These are phyloP conservation scores for Calonectria naviculata DNA, from an alignment of 2,329 filamentous ascomycete genomes.

Conservation along the genomic window DNA sequence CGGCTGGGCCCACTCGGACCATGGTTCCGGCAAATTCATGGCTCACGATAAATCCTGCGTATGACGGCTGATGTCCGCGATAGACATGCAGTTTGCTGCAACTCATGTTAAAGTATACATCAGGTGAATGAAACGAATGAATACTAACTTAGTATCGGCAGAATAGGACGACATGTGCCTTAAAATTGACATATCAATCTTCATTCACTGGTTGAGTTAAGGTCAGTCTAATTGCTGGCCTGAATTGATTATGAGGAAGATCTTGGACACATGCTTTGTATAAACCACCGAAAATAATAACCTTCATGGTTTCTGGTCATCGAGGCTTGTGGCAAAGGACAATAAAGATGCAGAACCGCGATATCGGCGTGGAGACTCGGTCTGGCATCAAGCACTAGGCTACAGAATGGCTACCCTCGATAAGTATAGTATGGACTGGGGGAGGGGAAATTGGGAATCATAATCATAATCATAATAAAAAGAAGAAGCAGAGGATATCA, in stretches of 20 bases:
- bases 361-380: neutral
- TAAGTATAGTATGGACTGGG: too few relatives aligned
- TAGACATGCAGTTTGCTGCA: conserved; percentile 85
- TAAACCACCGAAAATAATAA: conserved; percentile 87
- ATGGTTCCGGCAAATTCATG: conserved; percentile 90
- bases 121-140: too few relatives aligned
- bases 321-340: neutral
- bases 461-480: too few relatives aligned
- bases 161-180: conserved; percentile 84
- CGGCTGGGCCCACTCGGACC: conserved; percentile 72
- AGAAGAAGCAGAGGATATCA: too few relatives aligned
- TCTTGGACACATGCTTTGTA: conserved; percentile 81
- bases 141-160: conserved; percentile 85
- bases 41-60: conserved; percentile 75
- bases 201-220: conserved; percentile 64
- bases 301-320: conserved; percentile 76
- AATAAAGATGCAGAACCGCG: neutral
- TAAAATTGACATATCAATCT: conserved; percentile 82
- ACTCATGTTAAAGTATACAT: neutral
- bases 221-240: neutral
- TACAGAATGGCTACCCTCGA: too few relatives aligned
- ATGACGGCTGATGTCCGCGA: conserved; percentile 81
- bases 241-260: conserved; percentile 59
- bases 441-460: too few relatives aligned
- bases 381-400: neutral